Percentiles rank a stretch among this genome's conserved stretches.
These are phyloP conservation scores for Botrytis deweyae DNA, from an alignment of 2,329 filamentous ascomycete species.

Conservation along the genomic window DNA sequence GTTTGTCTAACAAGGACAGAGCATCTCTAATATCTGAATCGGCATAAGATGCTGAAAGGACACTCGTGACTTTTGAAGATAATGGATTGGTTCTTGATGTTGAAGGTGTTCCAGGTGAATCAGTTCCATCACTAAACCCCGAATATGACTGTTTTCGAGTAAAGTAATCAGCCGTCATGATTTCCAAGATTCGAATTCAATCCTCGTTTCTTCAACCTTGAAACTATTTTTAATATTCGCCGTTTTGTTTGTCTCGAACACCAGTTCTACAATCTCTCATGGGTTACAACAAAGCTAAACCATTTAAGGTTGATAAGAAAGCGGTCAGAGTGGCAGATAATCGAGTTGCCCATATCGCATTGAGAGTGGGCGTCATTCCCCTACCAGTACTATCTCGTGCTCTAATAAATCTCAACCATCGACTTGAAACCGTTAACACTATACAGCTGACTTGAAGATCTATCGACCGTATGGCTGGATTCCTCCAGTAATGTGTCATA, in stretches of 20 bases:
- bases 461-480: conserved; percentile 8
- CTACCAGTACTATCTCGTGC: conserved; percentile 11
- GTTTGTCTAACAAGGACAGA: conserved; percentile 72
- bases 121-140: conserved; percentile 30
- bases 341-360: neutral
- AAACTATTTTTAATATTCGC: neutral
- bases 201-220: neutral
- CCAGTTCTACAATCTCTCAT: neutral
- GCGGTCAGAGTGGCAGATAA: conserved; percentile 19
- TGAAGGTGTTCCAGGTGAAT: conserved; percentile 33
- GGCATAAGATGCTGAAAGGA: conserved; percentile 88
- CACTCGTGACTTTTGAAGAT: conserved; percentile 76
- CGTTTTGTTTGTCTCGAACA: conserved; percentile 8
- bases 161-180: conserved; percentile 37
- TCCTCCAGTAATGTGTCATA: conserved; percentile 2
- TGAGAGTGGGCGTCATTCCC: neutral
- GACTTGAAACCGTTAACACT: conserved; percentile 14
- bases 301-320: conserved; percentile 12
- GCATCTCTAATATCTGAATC: conserved; percentile 90
- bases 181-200: neutral
- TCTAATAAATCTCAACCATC: conserved; percentile 8
- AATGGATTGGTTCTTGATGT: conserved; percentile 57
- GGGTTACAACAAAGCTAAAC: neutral
- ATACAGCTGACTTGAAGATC: conserved; percentile 9
- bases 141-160: conserved; percentile 29